A percentile compares a stretch with the other conserved stretches of the same genome.
These are phyloP conservation scores for Venturia aucupariae DNA, from an alignment of 2,329 filamentous ascomycete genomes.

Conservation along the genomic window DNA sequence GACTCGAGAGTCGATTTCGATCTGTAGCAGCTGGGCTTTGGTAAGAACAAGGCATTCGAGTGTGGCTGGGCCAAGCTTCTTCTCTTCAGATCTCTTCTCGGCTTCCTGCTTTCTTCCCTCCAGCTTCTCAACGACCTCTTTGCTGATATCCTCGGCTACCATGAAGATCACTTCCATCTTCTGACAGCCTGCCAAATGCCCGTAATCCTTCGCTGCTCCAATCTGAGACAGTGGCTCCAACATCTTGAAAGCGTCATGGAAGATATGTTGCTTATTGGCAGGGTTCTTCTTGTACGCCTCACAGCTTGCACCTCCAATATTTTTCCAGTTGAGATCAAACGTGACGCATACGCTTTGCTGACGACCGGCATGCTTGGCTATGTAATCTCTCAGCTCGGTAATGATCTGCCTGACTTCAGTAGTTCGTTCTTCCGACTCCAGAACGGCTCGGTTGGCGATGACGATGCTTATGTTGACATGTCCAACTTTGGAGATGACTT, in stretches of 20 bases:
- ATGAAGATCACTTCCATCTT: neutral
- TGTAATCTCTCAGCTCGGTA: neutral
- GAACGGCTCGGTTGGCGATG: neutral
- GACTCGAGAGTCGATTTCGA: neutral
- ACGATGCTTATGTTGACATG: constrained; percentile 2
- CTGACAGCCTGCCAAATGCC: neutral
- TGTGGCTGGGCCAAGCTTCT: neutral
- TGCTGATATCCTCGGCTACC: neutral
- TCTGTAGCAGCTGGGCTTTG: neutral
- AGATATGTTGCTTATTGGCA: neutral
- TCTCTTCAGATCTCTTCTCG: neutral
- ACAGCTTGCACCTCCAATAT: neutral
- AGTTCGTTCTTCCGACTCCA: neutral
- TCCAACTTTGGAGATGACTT: neutral
- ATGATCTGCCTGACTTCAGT: neutral
- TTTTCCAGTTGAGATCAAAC: neutral
- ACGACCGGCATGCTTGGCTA: neutral
- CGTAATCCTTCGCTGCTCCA: neutral
- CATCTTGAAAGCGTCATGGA: neutral
- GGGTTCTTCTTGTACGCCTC: neutral
- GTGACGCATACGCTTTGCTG: neutral
- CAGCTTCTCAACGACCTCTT: neutral
- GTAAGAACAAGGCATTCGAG: neutral
- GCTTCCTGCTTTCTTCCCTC: neutral
- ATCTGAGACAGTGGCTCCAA: neutral